A percentile compares a stretch with the other conserved stretches of the same genome.
Evolutionary conservation across 495 filamentous ascomycete species (phyloP).

Genomic region (Annulohypoxylon stygium): DNA sequence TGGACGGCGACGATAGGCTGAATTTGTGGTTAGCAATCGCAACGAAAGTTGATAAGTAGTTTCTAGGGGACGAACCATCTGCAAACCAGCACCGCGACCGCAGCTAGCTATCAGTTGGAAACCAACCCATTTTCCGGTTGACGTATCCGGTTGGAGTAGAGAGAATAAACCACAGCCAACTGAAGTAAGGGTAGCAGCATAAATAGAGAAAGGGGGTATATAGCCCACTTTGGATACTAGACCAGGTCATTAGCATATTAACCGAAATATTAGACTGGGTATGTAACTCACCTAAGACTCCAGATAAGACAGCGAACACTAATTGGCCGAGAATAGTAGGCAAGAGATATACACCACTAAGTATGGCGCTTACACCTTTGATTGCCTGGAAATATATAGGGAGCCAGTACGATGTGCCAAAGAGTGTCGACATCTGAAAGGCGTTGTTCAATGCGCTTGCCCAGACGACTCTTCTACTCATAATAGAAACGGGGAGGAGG

Average conservation of each 20-base stretch:
- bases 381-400: constrained; percentile 77
- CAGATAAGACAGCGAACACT: constrained; percentile 48
- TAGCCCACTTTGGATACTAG: constrained; percentile 55
- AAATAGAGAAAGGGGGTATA: constrained; percentile 60
- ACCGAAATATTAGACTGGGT: not conserved
- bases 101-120: constrained; percentile 66
- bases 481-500: constrained; percentile 42
- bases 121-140: constrained; percentile 65
- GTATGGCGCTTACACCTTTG: constrained; percentile 58
- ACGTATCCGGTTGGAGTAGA: constrained; percentile 58
- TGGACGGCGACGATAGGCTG: constrained; percentile 27
- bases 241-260: not conserved
- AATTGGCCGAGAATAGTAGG: constrained; percentile 65
- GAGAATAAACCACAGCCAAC: constrained; percentile 66
- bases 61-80: constrained; percentile 50
- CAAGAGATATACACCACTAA: constrained; percentile 64
- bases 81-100: constrained; percentile 62
- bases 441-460: constrained; percentile 9
- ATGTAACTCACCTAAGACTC: constrained; percentile 8
- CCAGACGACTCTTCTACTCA: constrained; percentile 6
- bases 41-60: not conserved
- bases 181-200: constrained; percentile 67
- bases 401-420: constrained; percentile 55
- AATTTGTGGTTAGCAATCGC: not conserved
- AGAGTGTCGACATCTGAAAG: constrained; percentile 32